Base-by-base conservation (phyloP, 805 yeast genomes). In the Yamadazyma olivae region DNA sequence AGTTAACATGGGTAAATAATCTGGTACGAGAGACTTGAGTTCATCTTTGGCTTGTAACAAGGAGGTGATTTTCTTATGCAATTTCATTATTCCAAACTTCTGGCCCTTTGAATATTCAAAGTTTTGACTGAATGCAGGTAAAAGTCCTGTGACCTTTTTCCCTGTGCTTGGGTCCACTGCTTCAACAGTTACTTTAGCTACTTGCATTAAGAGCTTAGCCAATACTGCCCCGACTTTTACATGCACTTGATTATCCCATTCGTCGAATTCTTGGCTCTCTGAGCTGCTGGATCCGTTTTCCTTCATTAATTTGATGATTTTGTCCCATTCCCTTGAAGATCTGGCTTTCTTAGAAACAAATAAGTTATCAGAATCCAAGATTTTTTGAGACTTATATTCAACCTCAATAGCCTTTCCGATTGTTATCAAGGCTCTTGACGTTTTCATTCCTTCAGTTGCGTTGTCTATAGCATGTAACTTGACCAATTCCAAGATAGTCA, bases 51-150 rank as follows among this genome's bases (percentile, higher is more conserved):
- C 78, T 7, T 87, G 80, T 34, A 93, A 59, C 49, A 76, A 79
- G 19, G 74, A 70, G 3, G 82, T 75, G 33, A 93, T 71, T 9
- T 75, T 70, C 43, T 77, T 76, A 57, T 93, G 96, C 7, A 87
- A 64, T 42, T 79, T 81, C 38, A 93, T 64, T 7, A 90, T 81
- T 28, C 99, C 99, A 18, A 88, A 62, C 51, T 81, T 83, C 41
- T 77, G 77, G 24, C 97, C 96, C 36, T 75, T 74, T 32, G 76
- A 74, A 50, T 82, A 88, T 58, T 87, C 95, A 58, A 86, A 90
- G 3, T 88, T 76, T 53, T 93, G 98, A 41, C 79, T 81, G 51
- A 93, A 84, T 0, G 98, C 98, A 2, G 97, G 96, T 6, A 89
- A 91, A 26, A 74, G 67, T 15, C 90, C 95, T 21, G 61, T 60